These are phyloP conservation scores for Colletotrichum filicis DNA, from an alignment of 2,329 filamentous ascomycete genomes.

Conservation along the genomic window DNA sequence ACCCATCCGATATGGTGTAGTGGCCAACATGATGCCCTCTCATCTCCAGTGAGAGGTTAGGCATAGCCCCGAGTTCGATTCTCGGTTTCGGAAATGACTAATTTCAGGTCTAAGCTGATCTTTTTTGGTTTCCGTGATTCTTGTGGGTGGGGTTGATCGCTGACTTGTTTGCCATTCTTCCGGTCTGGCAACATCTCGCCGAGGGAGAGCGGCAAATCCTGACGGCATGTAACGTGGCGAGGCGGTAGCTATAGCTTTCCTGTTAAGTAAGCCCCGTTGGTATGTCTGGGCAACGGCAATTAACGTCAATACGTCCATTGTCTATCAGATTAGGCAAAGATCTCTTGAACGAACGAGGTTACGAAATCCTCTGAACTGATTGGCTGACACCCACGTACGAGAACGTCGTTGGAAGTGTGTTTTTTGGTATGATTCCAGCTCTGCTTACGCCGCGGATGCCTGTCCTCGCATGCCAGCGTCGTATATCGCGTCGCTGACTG, in stretches of 20 bases:
- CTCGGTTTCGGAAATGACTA: slow-evolving; percentile 9
- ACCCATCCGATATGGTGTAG: slow-evolving; percentile 5
- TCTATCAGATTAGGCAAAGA: background rate
- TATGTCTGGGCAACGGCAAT: background rate
- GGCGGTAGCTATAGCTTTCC: background rate
- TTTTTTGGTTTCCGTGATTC: too few species aligned
- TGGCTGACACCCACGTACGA: background rate
- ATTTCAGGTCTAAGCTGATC: accelerated
- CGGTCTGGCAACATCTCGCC: background rate
- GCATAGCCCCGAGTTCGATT: slow-evolving; percentile 22
- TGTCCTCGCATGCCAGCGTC: background rate
- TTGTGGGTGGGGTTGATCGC: too few species aligned
- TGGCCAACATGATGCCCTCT: slow-evolving; percentile 17
- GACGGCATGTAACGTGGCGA: background rate
- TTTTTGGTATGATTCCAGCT: background rate
- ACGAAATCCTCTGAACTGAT: background rate
- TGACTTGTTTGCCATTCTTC: background rate
- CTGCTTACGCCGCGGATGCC: background rate
- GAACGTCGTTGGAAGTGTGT: background rate
- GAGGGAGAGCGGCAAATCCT: too few species aligned
- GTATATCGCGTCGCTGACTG: background rate
- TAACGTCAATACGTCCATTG: background rate
- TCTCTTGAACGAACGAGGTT: background rate
- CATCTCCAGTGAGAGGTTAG: background rate
- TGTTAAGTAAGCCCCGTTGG: background rate